A percentile compares a stretch with the other conserved stretches of the same genome.
phyloP scores from a whole-genome alignment of 768 basidiomycete species.

The Suillus sp. region DNA sequence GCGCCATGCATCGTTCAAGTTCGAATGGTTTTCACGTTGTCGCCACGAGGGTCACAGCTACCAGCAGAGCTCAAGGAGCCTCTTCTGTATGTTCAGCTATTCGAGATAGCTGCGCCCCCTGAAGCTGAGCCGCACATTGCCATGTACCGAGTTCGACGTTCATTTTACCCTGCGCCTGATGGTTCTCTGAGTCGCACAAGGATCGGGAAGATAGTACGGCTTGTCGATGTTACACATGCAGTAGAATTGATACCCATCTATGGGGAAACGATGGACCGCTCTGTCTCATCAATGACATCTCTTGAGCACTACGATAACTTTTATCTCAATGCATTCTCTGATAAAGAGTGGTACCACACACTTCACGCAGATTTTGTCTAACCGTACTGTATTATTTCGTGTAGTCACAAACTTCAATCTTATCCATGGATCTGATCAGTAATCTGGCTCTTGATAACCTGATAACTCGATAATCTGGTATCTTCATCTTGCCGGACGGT shows the following conservation, averaged over 20 bases:
- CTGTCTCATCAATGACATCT: background rate
- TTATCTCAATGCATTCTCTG: conserved; percentile 5
- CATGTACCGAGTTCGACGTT: background rate
- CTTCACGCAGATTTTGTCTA: background rate
- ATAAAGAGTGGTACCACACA: conserved; percentile 7
- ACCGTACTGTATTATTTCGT: background rate
- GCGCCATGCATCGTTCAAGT: conserved; percentile 18
- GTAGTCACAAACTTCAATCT: background rate
- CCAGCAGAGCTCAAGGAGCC: background rate
- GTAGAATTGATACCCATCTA: conserved; percentile 1
- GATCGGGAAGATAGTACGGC: background rate
- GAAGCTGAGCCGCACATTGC: conserved; percentile 5
- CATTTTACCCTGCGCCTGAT: background rate
- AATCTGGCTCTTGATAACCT: background rate
- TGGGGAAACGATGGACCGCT: background rate
- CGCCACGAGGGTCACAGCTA: background rate
- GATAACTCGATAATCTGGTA: background rate
- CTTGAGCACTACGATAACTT: conserved; percentile 2
- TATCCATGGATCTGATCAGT: background rate
- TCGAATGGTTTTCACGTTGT: conserved; percentile 18
- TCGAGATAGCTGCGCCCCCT: background rate
- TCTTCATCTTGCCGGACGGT: background rate
- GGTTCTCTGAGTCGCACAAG: background rate
- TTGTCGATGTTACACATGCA: background rate
- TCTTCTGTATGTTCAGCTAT: conserved; percentile 8